Base-by-base conservation (phyloP, 75 land plant genomes). In the Pinus tabuliformis region DNA sequence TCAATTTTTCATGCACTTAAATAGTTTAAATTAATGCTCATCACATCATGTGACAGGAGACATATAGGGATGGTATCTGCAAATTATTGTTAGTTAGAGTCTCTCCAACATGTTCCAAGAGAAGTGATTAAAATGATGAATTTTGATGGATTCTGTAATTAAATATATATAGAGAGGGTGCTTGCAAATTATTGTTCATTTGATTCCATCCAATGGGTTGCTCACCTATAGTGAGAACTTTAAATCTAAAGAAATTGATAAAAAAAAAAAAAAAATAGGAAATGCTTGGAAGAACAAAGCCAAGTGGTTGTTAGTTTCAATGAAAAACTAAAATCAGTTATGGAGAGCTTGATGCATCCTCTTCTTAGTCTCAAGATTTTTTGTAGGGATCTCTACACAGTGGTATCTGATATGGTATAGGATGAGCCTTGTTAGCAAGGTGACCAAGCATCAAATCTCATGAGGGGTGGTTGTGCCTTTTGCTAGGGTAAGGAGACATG, bases 141-240 rank as follows among this genome's bases (percentile, higher is more conserved):
- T 18, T 26, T 16, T 24, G 70, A 39, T 39, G 15, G 36, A 26
- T 65, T 13, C 4, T 14, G 18, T 17, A 5, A 61, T 30, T 24
- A 62, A 78, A 87, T 24, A 36, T 93, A 6, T 82, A 85, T 77
- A 22, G 61, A 2, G 73, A 82, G 0, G 95, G 95, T n/a, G 93
- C 86, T 28, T 84, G 93, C 42, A 88, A 84, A 56, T 73, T 93
- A 1, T n/a, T 81, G 21, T 12, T 93, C 15, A 22, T 62, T 4
- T 82, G 87, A 0, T 76, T 91, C 18, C 88, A 88, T 56, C 91
- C 95, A 1, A 74, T 93, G 81, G 95, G 95, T 2, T 93, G 96
- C 80, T 59, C 91, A 54, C 93, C 93, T 8, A 54, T 85, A 78
- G 88, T 80, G 75, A 81, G 90, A 61, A 82, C 91, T 30, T 7